Base-by-base conservation (phyloP, 23 red algal species). In the Gracilaria domingensis region DNA sequence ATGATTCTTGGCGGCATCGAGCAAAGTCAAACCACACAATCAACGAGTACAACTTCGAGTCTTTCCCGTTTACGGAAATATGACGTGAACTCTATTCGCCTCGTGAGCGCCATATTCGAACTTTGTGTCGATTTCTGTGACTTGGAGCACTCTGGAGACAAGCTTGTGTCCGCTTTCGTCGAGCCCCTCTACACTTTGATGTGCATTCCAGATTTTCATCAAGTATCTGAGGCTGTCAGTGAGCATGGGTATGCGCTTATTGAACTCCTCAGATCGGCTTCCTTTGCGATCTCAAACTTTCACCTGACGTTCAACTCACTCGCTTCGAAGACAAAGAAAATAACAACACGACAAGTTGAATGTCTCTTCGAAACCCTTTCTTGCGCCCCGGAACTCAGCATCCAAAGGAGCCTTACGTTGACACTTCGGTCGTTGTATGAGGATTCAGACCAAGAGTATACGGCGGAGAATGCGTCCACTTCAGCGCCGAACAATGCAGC, bases 391-490 rank as follows among this genome's bases (percentile, higher is more conserved):
- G 87, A 90, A 55, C 57, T 90, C 21, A 90, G 87, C 75, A 81
- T 90, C 30, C 87, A 90, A 79, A 59, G 87, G 42, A 90, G 87
- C 79, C 71, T 90, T 66, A 80, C 51, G n/a, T 3, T 90, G 54
- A 56, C 66, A 3, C 48, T 90, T 23, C 53, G 76, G 32, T 53
- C 45, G 14, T 50, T 90, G 56, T 90, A 81, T 81, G 74, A 79
- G 50, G 72, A 30, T 50, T 6, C 72, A 26, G 21, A 77, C 33
- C 16, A 36, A 29, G 11, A 30, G 3, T 2, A 12, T 25, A 13
- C 32, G 1, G 12, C 8, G 23, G 23, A 50, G 13, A 26, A 77
- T 77, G 2, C 21, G 4, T 12, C 23, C 1, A 8, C 30, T 29
- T 28, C 40, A 2, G 40, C 8, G n/a, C 45, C 5, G 45, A 77